Evolutionary conservation across 345 rosid species (phyloP), one percentile per base, ranked within the genome.

Genomic region (Citropsis articulata): DNA sequence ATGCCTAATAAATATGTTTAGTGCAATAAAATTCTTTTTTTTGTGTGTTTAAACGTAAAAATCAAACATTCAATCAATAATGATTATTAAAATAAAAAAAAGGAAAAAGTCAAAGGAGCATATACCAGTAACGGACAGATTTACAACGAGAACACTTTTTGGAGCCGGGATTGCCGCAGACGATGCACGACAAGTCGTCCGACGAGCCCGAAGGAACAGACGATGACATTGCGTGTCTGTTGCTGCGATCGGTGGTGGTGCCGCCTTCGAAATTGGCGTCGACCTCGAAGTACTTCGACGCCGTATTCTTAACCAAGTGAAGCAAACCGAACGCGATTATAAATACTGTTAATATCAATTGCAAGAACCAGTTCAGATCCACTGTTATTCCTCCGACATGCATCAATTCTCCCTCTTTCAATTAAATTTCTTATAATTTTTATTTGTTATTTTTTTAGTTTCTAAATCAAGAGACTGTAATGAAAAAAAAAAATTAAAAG

Each of bases 251-350:
- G 42, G 69, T 38, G 53, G 38, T 33, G 62, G 45, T 27, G 87
- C 50, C 74, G 73, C 45, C 87, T 70, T 86, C 91, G 89, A 92
- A 93, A 83, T 79, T 85, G 88, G 94, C 90, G 88, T 81, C 90
- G 88, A 90, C 95, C 77, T 92, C 94, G 91, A 94, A 90, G 86
- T 96, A 94, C 84, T 88, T 96, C 61, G 97, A 89, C 79, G 97
- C 98, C 81, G 95, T 87, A 56, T 86, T 89, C 89, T 80, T 89
- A 14, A 96, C 85, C 69, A 92, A 70, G 86, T 88, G 84, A 12
- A 90, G 84, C 80, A 93, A 74, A 18, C 88, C 98, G 13, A 88
- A 77, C 28, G 87, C 87, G 69, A 94, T 79, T 31, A 92, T 9
- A 66, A 89, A 88, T 0, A 88, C 73, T 31, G 95, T 86, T 33